These are phyloP conservation scores for Fusarium newnesense DNA, from an alignment of 2,329 filamentous ascomycete species.

Conservation along the genomic window DNA sequence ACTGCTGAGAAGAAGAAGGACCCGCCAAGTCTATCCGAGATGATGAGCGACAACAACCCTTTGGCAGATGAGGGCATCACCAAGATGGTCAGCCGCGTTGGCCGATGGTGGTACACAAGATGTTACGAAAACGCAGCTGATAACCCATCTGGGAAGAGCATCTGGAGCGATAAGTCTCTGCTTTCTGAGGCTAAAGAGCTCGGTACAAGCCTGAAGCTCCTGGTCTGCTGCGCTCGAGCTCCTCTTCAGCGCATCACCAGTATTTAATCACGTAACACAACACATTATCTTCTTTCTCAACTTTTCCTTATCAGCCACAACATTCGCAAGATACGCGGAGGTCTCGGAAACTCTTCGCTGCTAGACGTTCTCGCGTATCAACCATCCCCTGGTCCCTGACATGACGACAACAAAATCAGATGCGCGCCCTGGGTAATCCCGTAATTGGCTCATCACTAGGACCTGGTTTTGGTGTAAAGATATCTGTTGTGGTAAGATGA, in stretches of 20 bases:
- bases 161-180: constrained; percentile 82
- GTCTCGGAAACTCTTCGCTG: too few relatives aligned
- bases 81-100: constrained; percentile 90
- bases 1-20: constrained; percentile 50
- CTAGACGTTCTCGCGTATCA: too few relatives aligned
- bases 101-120: constrained; percentile 94
- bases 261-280: constrained; percentile 48
- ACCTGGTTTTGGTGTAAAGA: too few relatives aligned
- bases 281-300: constrained; percentile 22
- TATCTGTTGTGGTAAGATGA: too few relatives aligned
- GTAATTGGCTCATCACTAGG: too few relatives aligned
- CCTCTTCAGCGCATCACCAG: constrained; percentile 66
- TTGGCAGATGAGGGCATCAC: constrained; percentile 86
- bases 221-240: constrained; percentile 91
- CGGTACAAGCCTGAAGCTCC: constrained; percentile 86
- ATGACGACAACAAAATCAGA: too few relatives aligned
- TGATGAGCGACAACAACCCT: constrained; percentile 76
- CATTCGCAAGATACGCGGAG: constrained; percentile 10
- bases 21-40: constrained; percentile 71
- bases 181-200: constrained; percentile 87
- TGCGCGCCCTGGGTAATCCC: too few relatives aligned
- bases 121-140: constrained; percentile 83
- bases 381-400: too few relatives aligned
- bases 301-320: constrained; percentile 26
- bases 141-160: constrained; percentile 60